Evolutionary conservation across 345 rosid genomes (phyloP), one percentile per base, ranked within the genome.

Genomic region (Clarkia xantiana): DNA sequence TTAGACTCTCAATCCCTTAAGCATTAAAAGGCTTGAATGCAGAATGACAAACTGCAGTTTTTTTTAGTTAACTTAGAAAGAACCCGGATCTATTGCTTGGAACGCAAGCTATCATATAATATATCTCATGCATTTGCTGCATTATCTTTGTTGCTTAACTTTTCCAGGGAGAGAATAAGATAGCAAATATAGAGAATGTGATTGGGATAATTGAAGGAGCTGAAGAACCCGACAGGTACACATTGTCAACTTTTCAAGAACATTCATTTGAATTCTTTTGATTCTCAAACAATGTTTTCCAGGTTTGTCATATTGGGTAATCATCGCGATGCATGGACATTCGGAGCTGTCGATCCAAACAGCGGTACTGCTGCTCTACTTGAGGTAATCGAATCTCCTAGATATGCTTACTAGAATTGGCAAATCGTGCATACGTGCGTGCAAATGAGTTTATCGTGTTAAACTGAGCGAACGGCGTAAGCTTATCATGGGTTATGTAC

Each of bases 241-340:
- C 2, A 2, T 22, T 22, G 2, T 29, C 36, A 29, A 29, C 36
- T 5, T 29, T 29, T 29, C 36, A 29, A 29, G 36, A 29, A 29
- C 36, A 29, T 5, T 22, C 25, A 2, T 22, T 22, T 22, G 25
- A 22, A 22, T 22, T 22, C n/a, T n/a, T n/a, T n/a, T n/a, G n/a
- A 5, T 5, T 22, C 5, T 5, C 5, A 2, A 22, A 22, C 25
- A 34, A 34, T 39, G 15, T 52, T 53, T 41, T 57, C 16, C 53
- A 87, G 96, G 58, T 87, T 67, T 55, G 74, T 84, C 50, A 56
- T 84, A 53, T 62, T 87, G 58, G 91, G 96, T 10, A 84, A 87
- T 71, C 96, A 87, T 64, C 67, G 94, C 25, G 96, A 84, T 64
- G 96, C 96, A 53, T 87, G 96, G 96, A 81, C 80, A 23, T 87